Base-by-base conservation (phyloP, 148 eudicot species). In the Arctostaphylos glauca region DNA sequence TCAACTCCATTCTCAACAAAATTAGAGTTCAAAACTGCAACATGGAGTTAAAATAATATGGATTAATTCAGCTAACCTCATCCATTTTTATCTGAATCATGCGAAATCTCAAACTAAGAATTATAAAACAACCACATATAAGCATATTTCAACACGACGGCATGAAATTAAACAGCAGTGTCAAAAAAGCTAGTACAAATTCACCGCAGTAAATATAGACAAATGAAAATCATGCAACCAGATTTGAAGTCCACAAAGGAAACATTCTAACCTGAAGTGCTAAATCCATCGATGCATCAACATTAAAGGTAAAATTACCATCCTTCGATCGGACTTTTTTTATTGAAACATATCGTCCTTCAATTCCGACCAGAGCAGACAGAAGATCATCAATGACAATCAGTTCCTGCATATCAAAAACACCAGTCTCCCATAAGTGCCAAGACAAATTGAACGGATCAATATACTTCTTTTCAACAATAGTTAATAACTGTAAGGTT, bases 221-320 rank as follows among this genome's bases (percentile, higher is more conserved):
- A 83, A 50, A n/a, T 52, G 31, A 55, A 19, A 62, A 56, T 5
- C 58, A 3, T 41, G 47, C 58, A 64, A 44, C 15, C 62, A 60
- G 58, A 64, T 47, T 16, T 21, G 44, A 55, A 23, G 14, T 55
- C 13, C 67, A 5, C 25, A 58, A 9, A n/a, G 4, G 38, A 75
- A 75, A 31, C 49, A n/a, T 54, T 78, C 84, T 86, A 82, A 92
- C 99, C 95, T 96, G 99, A 83, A 96, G 94, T 74, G 95, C 93
- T 84, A 94, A 91, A 93, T 96, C 98, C 99, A 96, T 96, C 16
- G 99, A 96, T 58, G 98, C 88, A 87, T 94, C 98, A 84, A 94
- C 92, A 77, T 89, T 89, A 87, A 96, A 96, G 77, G 82, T 80
- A 82, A 88, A 47, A 77, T 52, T 84, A 74, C 89, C 85, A 70